Conservation (phyloP, 345 rosid species). For the Eucalyptus fibrosa region DNA sequence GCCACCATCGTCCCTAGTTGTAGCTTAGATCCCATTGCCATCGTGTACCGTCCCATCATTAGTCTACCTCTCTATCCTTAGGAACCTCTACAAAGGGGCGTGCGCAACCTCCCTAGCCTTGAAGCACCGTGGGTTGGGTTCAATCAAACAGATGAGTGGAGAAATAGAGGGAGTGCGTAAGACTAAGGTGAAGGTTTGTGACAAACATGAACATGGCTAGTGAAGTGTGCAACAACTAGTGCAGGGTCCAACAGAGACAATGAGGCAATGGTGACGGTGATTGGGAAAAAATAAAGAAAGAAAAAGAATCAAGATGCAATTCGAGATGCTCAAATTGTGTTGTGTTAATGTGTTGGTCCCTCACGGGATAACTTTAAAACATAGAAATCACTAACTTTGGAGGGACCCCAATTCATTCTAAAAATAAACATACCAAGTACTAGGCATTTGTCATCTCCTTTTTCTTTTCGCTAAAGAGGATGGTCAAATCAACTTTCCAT, state of each 20-base stretch:
- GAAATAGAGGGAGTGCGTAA: background rate
- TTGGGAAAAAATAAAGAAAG: background rate
- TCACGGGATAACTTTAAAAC: accelerated
- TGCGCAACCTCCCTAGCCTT: background rate
- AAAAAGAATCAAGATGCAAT: background rate
- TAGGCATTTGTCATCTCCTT: background rate
- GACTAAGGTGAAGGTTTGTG: background rate
- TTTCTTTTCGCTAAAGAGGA: background rate
- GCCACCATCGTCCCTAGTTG: background rate
- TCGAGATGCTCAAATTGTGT: background rate
- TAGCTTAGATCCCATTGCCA: too few species aligned
- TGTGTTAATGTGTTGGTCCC: background rate
- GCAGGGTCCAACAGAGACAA: background rate
- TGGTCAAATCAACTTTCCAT: background rate
- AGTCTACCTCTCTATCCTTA: too few species aligned
- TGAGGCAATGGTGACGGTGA: background rate
- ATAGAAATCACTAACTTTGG: background rate
- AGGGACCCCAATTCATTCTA: background rate
- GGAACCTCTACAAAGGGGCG: too few species aligned
- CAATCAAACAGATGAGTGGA: background rate
- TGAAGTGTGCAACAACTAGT: background rate
- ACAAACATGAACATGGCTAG: background rate
- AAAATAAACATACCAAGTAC: background rate
- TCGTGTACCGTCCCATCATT: background rate
- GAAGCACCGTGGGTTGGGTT: background rate